Base-by-base conservation (phyloP, 495 filamentous ascomycete genomes). In the Tuber calosporum region DNA sequence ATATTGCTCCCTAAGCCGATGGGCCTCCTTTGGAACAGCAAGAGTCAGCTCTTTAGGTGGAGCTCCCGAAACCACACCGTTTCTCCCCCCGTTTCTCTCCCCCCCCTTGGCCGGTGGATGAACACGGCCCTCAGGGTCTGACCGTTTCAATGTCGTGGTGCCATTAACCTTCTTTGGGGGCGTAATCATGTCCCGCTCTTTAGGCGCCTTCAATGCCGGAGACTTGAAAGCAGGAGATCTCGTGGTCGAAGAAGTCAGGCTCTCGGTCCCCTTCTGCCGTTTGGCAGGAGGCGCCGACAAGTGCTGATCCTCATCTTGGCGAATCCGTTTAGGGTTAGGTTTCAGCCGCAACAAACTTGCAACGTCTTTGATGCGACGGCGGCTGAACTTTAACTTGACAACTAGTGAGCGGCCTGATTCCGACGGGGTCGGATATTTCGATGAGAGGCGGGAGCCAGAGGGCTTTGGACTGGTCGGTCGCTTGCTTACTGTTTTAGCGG, bases 111-210 rank as follows among this genome's bases (percentile, higher is more conserved):
- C 72, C 39, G 78, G 71, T 3, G 79, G 75, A 39, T 80, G 74
- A 37, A 74, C 74, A 45, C 79, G 78, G 1, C 78, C 78, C 34
- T 72, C 71, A 30, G 73, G 75, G 26, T 71, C 70, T n/a, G 74
- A 76, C 45, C 73, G 79, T 68, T 80, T 80, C 58, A 77, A 48
- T 11, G 78, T 43, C 45, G 72, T 68, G 9, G 72, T 70, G 34
- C 79, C 75, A 73, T 80, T 80, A 62, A 70, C 69, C 41, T 80
- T 82, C 76, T 81, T 81, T 19, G 81, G 77, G 67, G 81, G 81
- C 34, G 79, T 80, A 68, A 82, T 66, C 67, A 73, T 42, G 53
- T 76, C 72, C 66, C 74, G 69, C 62, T 75, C 71, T 53, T 77
- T 77, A 2, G 77, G 74, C 48, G 67, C 72, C 72, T 80, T 80